Evolutionary conservation across 305 asterid species (phyloP), one percentile per base, ranked within the genome.

Genomic region (Rubia balearica): DNA sequence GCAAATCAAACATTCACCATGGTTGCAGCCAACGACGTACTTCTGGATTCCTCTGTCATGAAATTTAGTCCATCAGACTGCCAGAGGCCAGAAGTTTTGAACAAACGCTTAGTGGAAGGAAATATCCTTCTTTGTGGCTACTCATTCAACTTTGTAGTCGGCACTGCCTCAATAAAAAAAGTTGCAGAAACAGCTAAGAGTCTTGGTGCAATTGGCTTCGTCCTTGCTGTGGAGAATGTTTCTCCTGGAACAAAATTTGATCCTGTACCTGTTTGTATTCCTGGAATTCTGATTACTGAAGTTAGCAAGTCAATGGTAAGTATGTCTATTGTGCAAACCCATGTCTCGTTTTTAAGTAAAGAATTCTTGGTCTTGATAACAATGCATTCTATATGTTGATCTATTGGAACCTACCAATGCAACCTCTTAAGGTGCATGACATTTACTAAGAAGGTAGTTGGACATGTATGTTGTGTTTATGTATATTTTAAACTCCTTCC

Each of bases 81-180:
- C 89, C 99, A 95, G 76, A 80, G 83, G 81, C 98, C 99, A 13
- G 98, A 91, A 83, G 86, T 91, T 79, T 69, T 95, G 68, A 95
- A 95, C 78, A 95, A 87, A 76, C 84, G 86, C 60, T 80, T 91
- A 84, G 98, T 95, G 77, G 82, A 84, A 77, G 99, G 98, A 49
- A 95, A 88, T 76, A 92, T 95, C 78, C 91, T 95, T 83, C 96
- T 95, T 43, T 95, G 99, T 75, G 99, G 99, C 68, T 91, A 91
- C 80, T 90, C 99, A 55, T 95, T 90, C 82, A 95, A 95, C 79
- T 95, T 95, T 73, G 92, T 90, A 57, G 78, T 83, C 60, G 99
- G 97, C 65, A 83, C 97, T 71, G 86, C 99, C 72, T 95, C 96
- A 19, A 83, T 95, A 61, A 95, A 91, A 83, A 87, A 76, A 76